A percentile compares a stretch with the other conserved stretches of the same genome.
Conservation (phyloP, 164 flowering plant genomes). For the Annona cherimola region DNA sequence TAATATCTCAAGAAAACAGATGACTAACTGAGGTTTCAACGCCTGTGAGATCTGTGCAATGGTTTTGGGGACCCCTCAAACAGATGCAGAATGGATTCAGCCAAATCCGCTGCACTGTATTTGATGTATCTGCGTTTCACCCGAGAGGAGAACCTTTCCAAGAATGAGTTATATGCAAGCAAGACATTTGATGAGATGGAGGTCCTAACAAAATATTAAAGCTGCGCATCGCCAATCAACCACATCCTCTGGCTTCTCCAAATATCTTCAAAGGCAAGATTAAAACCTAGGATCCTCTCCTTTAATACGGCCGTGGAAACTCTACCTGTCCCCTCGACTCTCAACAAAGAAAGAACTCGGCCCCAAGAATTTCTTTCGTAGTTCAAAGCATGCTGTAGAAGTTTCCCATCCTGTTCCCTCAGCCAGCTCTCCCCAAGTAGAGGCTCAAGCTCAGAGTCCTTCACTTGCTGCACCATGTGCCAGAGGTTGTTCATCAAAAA, state of each 20-base stretch:
- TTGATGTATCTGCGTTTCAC: slow-evolving; percentile 47
- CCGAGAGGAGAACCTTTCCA: slow-evolving; percentile 40
- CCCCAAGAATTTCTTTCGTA: slow-evolving; percentile 78
- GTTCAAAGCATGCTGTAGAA: slow-evolving; percentile 60
- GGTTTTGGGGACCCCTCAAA: slow-evolving; percentile 61
- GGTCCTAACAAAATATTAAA: slow-evolving; percentile 65
- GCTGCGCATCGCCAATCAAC: slow-evolving; percentile 51
- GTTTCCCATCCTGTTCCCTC: slow-evolving; percentile 48
- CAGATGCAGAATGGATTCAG: slow-evolving; percentile 49
- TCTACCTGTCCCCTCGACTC: slow-evolving; percentile 45
- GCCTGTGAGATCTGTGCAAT: slow-evolving; percentile 35
- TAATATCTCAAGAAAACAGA: too few species aligned
- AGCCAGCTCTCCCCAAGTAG: slow-evolving; percentile 75
- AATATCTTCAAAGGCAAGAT: slow-evolving; percentile 70
- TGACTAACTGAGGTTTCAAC: too few species aligned
- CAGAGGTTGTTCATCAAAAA: slow-evolving; percentile 76
- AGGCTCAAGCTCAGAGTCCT: slow-evolving; percentile 46
- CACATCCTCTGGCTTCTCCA: slow-evolving; percentile 67
- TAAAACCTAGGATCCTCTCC: slow-evolving; percentile 56
- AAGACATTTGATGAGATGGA: slow-evolving; percentile 56
- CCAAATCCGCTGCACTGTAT: slow-evolving; percentile 62
- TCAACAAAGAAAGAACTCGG: slow-evolving; percentile 49
- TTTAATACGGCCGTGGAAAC: slow-evolving; percentile 41
- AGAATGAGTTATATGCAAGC: slow-evolving; percentile 63
- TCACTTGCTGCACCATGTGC: slow-evolving; percentile 79